Evolutionary conservation across 805 yeast species (phyloP), one percentile per base, ranked within the genome.

Genomic region (Starmerella cellae): DNA sequence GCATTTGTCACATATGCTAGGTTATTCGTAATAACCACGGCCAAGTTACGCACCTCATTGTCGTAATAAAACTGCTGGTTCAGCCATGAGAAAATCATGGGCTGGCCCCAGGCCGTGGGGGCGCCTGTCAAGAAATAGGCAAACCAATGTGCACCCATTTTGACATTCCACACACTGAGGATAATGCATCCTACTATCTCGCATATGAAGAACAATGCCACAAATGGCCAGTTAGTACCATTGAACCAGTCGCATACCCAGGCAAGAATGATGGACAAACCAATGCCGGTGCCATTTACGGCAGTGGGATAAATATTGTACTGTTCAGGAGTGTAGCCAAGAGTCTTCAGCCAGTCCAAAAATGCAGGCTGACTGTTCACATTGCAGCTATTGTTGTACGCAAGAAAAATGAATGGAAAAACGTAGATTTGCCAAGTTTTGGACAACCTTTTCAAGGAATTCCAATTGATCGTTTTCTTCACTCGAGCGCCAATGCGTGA

Each of bases 81-180:
- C 29, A 73, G 66, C 79, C 79, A 74, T 2, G 75, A 62, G 46
- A 67, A 73, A 13, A 73, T 69, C 48, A 69, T 64, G 2, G 77
- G 77, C 57, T 71, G 77, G 1, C 75, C 78, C 68, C 67, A 67
- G 3, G 69, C 53, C 0, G 68, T 59, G 9, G 75, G 74, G 14
- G 68, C 54, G 2, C 73, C 73, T 3, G 67, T 55, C 37, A 72
- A 47, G 48, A 66, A 71, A 54, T 70, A 75, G 13, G 68, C 60
- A 9, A 68, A 57, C 73, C 75, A 73, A 44, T 71, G 74, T 29
- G 67, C 63, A 1, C 70, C 70, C 11, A 50, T 55, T 1, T 74
- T 71, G 23, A 73, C 64, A 35, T 68, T 49, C 77, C 77, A 74
- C 11, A 49, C 57, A 0, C 74, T 63, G 37, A 72, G 57, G 3